Conservation (phyloP, 2,329 filamentous ascomycete genomes). For the Calonectria hawksworthii region DNA sequence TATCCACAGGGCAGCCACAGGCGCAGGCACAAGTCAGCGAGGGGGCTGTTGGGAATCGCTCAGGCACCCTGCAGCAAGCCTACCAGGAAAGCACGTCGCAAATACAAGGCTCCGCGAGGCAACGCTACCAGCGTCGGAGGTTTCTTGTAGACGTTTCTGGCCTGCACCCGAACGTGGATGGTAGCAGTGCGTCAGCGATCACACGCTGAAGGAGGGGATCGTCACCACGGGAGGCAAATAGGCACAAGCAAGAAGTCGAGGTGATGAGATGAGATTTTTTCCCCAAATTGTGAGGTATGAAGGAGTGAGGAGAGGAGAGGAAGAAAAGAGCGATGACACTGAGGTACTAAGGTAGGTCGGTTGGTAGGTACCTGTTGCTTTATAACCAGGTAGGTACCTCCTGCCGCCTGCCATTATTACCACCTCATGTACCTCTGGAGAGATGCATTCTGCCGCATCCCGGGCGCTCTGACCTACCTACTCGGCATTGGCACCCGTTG, state of each 20-base stretch:
- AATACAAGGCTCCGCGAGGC: constrained; percentile 12
- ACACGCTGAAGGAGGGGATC: not conserved
- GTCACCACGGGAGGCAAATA: not conserved
- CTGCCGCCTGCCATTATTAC: not conserved
- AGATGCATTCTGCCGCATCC: constrained; percentile 19
- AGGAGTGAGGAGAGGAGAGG: not conserved
- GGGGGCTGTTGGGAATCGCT: constrained; percentile 5
- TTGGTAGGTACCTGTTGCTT: constrained; percentile 14
- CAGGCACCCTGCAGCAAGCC: constrained; percentile 9
- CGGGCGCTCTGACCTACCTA: constrained; percentile 1
- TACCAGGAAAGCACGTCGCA: not conserved
- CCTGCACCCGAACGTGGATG: not conserved
- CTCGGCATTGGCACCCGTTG: constrained; percentile 6
- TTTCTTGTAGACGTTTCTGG: not conserved
- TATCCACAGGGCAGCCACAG: constrained; percentile 28
- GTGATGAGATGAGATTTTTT: not conserved
- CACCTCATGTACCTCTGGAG: not conserved
- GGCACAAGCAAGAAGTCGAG: not conserved
- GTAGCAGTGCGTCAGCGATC: constrained; percentile 18
- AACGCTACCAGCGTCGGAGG: not conserved
- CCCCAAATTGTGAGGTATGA: constrained; percentile 1
- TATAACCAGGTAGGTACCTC: constrained; percentile 24
- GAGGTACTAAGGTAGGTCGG: not conserved
- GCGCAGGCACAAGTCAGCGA: constrained; percentile 14
- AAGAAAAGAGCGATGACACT: not conserved